phyloP scores from a whole-genome alignment of 1,139 yeast genomes.

The Hansenula anomala region DNA sequence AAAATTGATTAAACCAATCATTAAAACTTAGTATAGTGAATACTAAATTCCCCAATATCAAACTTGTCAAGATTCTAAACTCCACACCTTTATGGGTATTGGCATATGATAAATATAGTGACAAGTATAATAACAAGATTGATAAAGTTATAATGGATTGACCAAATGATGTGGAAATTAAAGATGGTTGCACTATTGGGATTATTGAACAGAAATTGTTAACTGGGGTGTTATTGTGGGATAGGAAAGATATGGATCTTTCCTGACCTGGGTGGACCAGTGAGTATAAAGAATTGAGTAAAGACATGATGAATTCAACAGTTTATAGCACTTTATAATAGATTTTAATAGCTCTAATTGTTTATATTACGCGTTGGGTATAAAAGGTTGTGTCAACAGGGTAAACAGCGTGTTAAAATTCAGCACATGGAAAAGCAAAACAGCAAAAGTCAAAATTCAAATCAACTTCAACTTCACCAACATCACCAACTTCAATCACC shows the following conservation, averaged over 20 bases:
- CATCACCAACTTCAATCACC: too few species aligned
- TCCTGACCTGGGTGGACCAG: not conserved
- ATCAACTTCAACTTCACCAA: too few species aligned
- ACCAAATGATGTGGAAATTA: conserved; percentile 21
- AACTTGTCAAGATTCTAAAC: conserved; percentile 15
- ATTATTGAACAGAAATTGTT: conserved; percentile 15
- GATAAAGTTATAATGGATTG: conserved; percentile 12
- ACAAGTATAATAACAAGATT: conserved; percentile 9
- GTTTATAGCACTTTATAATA: too few species aligned
- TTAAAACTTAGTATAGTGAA: conserved; percentile 13
- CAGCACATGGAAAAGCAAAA: too few species aligned
- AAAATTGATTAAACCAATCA: conserved; percentile 20
- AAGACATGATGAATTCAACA: conserved; percentile 2
- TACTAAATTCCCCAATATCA: conserved; percentile 16
- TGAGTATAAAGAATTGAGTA: conserved; percentile 4
- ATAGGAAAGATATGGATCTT: conserved; percentile 11
- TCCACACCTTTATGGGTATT: conserved; percentile 15
- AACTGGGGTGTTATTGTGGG: conserved; percentile 21
- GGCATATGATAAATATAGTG: conserved; percentile 5
- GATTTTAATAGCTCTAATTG: too few species aligned
- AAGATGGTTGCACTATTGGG: conserved; percentile 20
- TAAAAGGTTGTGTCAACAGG: too few species aligned
- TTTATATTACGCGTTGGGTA: not conserved
- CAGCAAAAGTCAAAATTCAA: too few species aligned
- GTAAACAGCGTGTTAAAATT: too few species aligned